Evolutionary conservation across 306 rosid genomes (phyloP).

Genomic region (Quercus robur): DNA sequence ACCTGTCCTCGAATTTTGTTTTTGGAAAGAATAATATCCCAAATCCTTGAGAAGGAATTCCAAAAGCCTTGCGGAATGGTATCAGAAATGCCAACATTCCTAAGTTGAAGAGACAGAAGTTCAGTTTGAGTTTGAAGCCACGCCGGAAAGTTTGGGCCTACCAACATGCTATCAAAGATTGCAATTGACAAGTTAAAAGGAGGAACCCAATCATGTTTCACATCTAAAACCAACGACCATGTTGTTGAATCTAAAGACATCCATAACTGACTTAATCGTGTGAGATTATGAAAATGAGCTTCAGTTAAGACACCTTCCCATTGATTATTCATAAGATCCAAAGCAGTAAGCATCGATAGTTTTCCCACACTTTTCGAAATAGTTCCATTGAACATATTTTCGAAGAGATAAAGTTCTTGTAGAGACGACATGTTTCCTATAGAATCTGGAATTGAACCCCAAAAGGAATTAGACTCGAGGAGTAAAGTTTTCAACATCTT

Average conservation of each 20-base stretch:
- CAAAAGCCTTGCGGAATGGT: background rate
- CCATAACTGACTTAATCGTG: too few species aligned
- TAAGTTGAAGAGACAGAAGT: background rate
- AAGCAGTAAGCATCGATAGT: too few species aligned
- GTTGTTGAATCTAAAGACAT: background rate
- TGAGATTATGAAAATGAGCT: too few species aligned
- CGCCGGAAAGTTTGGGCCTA: background rate
- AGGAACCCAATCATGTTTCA: background rate
- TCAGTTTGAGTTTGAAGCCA: background rate
- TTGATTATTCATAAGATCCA: rapidly evolving
- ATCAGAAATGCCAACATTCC: background rate
- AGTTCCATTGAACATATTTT: too few species aligned
- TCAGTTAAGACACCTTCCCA: too few species aligned
- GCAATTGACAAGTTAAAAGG: background rate
- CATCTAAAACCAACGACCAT: background rate
- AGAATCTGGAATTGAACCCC: background rate
- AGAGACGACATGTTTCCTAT: too few species aligned
- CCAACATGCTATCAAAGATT: rapidly evolving
- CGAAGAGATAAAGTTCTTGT: rapidly evolving
- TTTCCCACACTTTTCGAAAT: too few species aligned
- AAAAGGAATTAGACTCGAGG: rapidly evolving
- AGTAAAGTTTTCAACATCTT: background rate
- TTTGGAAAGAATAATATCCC: background rate
- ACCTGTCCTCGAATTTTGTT: background rate
- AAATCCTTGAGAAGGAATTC: background rate